phyloP scores from a whole-genome alignment of 75 land plant genomes.

The Pinus taeda region DNA sequence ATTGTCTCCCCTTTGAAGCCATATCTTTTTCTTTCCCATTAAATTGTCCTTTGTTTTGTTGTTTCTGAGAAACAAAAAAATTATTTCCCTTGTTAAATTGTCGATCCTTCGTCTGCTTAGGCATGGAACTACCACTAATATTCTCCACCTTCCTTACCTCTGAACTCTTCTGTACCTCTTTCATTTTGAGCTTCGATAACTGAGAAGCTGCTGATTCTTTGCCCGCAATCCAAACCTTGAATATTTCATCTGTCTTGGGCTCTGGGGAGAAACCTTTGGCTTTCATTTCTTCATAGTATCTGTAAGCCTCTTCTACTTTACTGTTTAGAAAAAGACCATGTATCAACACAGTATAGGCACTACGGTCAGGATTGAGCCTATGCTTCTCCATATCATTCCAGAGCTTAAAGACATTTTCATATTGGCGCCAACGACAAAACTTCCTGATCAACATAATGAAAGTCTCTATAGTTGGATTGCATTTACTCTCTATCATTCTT shows the following conservation, averaged over 20 bases:
- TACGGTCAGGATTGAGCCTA: constrained; percentile 41
- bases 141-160: too few relatives aligned
- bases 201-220: background rate
- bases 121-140: too few relatives aligned
- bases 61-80: too few relatives aligned
- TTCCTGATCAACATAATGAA: constrained; percentile 66
- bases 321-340: constrained; percentile 61
- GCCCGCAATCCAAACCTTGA: constrained; percentile 34
- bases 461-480: constrained; percentile 51
- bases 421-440: constrained; percentile 42
- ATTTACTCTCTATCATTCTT: constrained; percentile 61
- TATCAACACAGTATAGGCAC: constrained; percentile 52
- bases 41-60: too few relatives aligned
- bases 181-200: background rate
- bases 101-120: too few relatives aligned
- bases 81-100: too few relatives aligned
- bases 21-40: too few relatives aligned
- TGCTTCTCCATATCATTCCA: constrained; percentile 43
- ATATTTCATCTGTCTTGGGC: constrained; percentile 42
- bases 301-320: constrained; percentile 44
- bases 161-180: background rate
- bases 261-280: constrained; percentile 38
- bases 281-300: constrained; percentile 56
- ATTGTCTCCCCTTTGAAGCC: too few relatives aligned
- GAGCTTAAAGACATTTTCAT: constrained; percentile 36